These are phyloP conservation scores for Aspergillus sp. DNA, from an alignment of 2,329 filamentous ascomycete species.

Conservation along the genomic window DNA sequence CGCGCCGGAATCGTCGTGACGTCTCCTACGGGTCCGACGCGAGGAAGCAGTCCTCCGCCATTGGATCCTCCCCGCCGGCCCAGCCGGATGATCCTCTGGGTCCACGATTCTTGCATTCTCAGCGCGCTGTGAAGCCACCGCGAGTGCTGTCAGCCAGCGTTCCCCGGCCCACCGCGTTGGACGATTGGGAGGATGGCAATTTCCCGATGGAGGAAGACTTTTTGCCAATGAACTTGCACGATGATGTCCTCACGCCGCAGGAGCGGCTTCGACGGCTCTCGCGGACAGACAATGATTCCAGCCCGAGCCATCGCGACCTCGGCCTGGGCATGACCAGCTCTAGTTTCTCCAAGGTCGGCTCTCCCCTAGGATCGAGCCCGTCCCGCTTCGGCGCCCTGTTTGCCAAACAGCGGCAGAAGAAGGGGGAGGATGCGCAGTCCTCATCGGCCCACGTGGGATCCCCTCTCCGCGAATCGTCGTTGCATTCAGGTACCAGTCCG, in stretches of 20 bases:
- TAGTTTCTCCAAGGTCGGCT: conserved; percentile 43
- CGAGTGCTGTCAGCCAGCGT: conserved; percentile 54
- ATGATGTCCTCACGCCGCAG: conserved; percentile 54
- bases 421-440: conserved; percentile 40
- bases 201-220: conserved; percentile 87
- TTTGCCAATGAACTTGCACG: conserved; percentile 60
- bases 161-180: conserved; percentile 41
- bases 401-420: conserved; percentile 43
- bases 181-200: conserved; percentile 51
- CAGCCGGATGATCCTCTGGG: conserved; percentile 58
- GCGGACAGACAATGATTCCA: conserved; percentile 46
- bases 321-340: conserved; percentile 43
- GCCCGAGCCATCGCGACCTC: conserved; percentile 38
- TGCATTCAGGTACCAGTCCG: conserved; percentile 43
- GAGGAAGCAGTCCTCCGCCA: conserved; percentile 46
- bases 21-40: conserved; percentile 63
- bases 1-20: conserved; percentile 52
- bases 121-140: conserved; percentile 51
- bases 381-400: conserved; percentile 54
- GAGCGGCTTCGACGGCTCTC: conserved; percentile 52
- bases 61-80: conserved; percentile 51
- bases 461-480: conserved; percentile 53
- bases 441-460: conserved; percentile 54
- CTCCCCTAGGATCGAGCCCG: conserved; percentile 50
- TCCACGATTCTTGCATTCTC: conserved; percentile 56